Conservation (phyloP, 2,329 filamentous ascomycete species). For the Exophiala bonariae region DNA sequence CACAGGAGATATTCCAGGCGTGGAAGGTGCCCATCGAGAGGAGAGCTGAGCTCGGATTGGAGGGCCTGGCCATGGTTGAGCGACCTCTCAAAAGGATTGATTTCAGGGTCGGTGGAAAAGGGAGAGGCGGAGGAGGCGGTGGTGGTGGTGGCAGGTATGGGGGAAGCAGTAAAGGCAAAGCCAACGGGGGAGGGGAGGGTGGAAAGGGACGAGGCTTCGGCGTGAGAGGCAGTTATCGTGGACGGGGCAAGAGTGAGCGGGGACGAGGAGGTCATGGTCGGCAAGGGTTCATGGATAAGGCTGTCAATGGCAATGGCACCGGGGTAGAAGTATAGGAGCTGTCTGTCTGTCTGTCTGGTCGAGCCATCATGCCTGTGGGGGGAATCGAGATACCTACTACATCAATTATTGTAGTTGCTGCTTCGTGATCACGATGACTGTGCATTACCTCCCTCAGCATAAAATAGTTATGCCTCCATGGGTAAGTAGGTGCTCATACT, state of each 20-base stretch:
- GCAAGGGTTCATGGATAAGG: slow-evolving; percentile 13
- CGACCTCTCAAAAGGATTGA: slow-evolving; percentile 66
- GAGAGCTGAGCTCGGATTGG: slow-evolving; percentile 57
- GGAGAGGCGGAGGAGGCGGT: slow-evolving; percentile 37
- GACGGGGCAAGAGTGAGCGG: slow-evolving; percentile 18
- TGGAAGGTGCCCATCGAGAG: slow-evolving; percentile 64
- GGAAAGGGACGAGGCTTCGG: slow-evolving; percentile 20
- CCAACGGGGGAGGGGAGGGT: slow-evolving; percentile 15
- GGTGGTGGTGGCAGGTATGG: slow-evolving; percentile 23
- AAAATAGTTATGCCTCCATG: too few relatives aligned
- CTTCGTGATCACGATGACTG: too few relatives aligned
- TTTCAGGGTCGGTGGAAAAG: slow-evolving; percentile 55
- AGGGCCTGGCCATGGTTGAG: slow-evolving; percentile 64
- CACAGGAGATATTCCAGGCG: slow-evolving; percentile 63
- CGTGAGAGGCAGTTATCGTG: slow-evolving; percentile 19
- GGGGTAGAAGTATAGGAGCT: too few relatives aligned
- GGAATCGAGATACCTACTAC: too few relatives aligned
- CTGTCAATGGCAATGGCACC: slow-evolving; percentile 7
- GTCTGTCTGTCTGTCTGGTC: too few relatives aligned
- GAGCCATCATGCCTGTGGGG: too few relatives aligned
- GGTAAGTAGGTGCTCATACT: too few relatives aligned
- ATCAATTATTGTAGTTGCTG: too few relatives aligned
- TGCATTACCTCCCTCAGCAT: too few relatives aligned
- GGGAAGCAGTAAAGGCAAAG: slow-evolving; percentile 23
- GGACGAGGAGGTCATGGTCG: slow-evolving; percentile 13